Conservation (phyloP, 1,284 basidiomycete genomes). For the Omphalotus olearius region DNA sequence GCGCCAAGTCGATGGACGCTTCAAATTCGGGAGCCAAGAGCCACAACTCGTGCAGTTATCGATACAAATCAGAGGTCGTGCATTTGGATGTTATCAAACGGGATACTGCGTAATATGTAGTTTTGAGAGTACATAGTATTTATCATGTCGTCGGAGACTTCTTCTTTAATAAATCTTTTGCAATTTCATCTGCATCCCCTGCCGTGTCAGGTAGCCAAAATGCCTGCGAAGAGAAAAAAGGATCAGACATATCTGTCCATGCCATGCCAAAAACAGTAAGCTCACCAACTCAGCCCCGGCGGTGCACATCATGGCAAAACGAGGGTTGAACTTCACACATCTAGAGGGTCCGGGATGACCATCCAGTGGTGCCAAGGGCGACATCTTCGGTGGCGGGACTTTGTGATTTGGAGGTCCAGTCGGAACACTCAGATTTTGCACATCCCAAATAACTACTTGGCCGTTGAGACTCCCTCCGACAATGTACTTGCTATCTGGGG, state of each 20-base stretch:
- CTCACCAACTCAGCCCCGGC: conserved; percentile 81
- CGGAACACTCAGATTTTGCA: conserved; percentile 51
- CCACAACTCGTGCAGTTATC: too few relatives aligned
- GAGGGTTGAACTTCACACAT: conserved; percentile 86
- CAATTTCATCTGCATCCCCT: conserved; percentile 39
- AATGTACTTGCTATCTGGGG: conserved; percentile 86
- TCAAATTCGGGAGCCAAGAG: too few relatives aligned
- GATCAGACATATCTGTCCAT: conserved; percentile 4
- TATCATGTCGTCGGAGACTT: conserved; percentile 18
- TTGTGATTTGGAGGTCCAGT: conserved; percentile 51
- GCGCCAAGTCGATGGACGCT: too few relatives aligned
- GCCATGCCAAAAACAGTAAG: conserved; percentile 27
- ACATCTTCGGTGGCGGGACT: conserved; percentile 44
- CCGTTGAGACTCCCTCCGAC: conserved; percentile 83
- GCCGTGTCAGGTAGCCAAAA: conserved; percentile 79
- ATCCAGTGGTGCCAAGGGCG: conserved; percentile 58
- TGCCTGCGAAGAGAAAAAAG: conserved; percentile 47
- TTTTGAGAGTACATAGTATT: too few relatives aligned
- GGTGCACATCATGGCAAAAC: conserved; percentile 83
- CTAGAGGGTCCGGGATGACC: conserved; percentile 80
- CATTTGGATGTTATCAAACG: too few relatives aligned
- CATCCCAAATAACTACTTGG: conserved; percentile 78
- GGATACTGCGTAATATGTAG: too few relatives aligned
- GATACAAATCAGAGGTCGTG: too few relatives aligned
- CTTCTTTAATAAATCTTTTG: conserved; percentile 36